These are phyloP conservation scores for Rusavskia elegans DNA, from an alignment of 495 filamentous ascomycete genomes.

Conservation along the genomic window DNA sequence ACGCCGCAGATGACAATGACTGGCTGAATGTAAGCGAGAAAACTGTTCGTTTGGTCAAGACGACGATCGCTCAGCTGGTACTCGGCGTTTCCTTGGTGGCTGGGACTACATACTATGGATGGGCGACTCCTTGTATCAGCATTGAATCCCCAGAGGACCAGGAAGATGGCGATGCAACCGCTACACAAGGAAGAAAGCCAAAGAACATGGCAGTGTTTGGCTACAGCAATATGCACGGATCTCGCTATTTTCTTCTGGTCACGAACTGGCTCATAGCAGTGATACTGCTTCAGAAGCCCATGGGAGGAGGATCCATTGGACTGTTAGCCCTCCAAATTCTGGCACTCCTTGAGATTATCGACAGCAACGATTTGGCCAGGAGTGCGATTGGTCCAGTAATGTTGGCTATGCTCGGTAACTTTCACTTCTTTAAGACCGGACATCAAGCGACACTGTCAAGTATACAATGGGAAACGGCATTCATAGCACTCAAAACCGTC, in stretches of 20 bases:
- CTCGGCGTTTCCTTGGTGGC: conserved; percentile 50
- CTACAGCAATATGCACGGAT: conserved; percentile 82
- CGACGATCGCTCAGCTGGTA: conserved; percentile 59
- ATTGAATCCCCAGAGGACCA: conserved; percentile 25
- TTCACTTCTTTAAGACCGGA: conserved; percentile 95
- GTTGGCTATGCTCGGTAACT: conserved; percentile 71
- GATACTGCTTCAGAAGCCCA: conserved; percentile 78
- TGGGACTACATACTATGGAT: conserved; percentile 55
- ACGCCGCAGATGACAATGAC: conserved; percentile 76
- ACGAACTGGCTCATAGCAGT: conserved; percentile 59
- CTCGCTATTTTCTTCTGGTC: conserved; percentile 75
- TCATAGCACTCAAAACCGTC: conserved; percentile 71
- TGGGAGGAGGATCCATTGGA: conserved; percentile 74
- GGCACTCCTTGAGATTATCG: conserved; percentile 73
- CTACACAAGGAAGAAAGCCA: conserved; percentile 21
- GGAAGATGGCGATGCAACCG: conserved; percentile 18
- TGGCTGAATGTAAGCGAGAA: conserved; percentile 52
- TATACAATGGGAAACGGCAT: conserved; percentile 96
- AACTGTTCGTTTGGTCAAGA: conserved; percentile 55
- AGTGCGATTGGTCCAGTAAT: conserved; percentile 71
- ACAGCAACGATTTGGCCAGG: conserved; percentile 52
- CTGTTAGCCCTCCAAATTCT: conserved; percentile 74
- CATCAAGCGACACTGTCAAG: conserved; percentile 78
- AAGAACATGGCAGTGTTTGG: conserved; percentile 64
- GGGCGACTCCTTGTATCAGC: conserved; percentile 58